Conservation (phyloP, 1,284 basidiomycete genomes). For the Microstroma glucosiphilum region DNA sequence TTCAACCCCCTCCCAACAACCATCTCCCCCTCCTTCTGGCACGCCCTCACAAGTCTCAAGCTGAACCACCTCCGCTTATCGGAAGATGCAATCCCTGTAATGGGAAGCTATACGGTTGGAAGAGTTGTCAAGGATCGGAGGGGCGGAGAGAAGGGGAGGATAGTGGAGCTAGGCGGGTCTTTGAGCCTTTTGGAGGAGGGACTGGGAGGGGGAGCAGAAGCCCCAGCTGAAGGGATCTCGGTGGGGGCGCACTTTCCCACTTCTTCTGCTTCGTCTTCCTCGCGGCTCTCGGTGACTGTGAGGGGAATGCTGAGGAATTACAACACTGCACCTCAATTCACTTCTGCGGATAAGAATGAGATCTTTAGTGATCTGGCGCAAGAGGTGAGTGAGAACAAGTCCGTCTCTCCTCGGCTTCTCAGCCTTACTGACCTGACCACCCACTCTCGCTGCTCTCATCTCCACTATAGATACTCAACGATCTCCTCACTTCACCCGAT, state of each 20-base stretch:
- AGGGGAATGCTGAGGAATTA: constrained; percentile 67
- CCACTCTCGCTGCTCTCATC: neutral
- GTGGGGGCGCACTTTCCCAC: neutral
- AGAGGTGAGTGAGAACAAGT: constrained; percentile 9
- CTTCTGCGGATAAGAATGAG: constrained; percentile 74
- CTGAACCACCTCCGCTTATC: constrained; percentile 81
- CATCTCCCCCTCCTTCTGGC: constrained; percentile 88
- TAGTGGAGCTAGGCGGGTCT: constrained; percentile 33
- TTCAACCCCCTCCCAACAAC: constrained; percentile 80
- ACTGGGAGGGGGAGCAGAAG: neutral
- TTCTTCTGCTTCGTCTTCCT: neutral
- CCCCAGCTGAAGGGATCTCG: neutral
- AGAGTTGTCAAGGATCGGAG: constrained; percentile 68
- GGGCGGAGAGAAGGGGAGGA: constrained; percentile 54
- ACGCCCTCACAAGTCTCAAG: constrained; percentile 78
- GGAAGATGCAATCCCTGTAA: constrained; percentile 64
- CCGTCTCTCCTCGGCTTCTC: constrained; percentile 6
- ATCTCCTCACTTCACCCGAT: constrained; percentile 17
- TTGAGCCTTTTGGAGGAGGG: constrained; percentile 36
- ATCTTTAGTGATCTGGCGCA: constrained; percentile 57
- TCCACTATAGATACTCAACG: constrained; percentile 5
- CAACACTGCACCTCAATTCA: constrained; percentile 96
- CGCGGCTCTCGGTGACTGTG: constrained; percentile 46
- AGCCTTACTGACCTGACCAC: neutral
- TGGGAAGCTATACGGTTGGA: constrained; percentile 67